Conservation (phyloP, 108 stramenopile species). For the Stephanodiscus triporus region DNA sequence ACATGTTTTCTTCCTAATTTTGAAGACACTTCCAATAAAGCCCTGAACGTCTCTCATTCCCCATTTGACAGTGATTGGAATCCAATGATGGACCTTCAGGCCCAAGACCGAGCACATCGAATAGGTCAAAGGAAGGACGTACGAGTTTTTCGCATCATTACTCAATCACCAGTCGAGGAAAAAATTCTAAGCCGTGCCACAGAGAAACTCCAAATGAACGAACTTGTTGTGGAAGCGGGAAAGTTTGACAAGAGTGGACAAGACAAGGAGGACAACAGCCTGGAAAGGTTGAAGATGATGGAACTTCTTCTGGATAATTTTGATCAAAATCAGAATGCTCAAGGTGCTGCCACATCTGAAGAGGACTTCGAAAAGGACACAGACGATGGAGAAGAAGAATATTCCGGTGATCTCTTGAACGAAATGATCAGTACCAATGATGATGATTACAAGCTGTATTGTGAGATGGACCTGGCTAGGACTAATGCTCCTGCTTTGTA, state of each 20-base stretch:
- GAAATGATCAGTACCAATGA: conserved; percentile 93
- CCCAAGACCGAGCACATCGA: conserved; percentile 97
- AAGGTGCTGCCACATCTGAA: conserved; percentile 52
- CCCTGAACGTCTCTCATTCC: background rate
- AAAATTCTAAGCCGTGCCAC: conserved; percentile 90
- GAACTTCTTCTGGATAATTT: conserved; percentile 85
- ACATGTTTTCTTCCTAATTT: background rate
- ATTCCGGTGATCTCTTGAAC: conserved; percentile 65
- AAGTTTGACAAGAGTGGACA: conserved; percentile 87
- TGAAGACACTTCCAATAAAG: background rate
- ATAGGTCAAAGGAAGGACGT: conserved; percentile 93
- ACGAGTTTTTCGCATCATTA: conserved; percentile 91
- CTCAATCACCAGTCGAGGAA: conserved; percentile 93
- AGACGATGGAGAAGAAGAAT: conserved; percentile 64
- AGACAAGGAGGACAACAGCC: conserved; percentile 76
- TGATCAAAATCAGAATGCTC: conserved; percentile 59
- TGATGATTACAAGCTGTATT: conserved; percentile 87
- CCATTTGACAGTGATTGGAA: conserved; percentile 93
- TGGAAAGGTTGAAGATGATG: conserved; percentile 86
- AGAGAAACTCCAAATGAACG: conserved; percentile 93
- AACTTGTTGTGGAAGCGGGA: conserved; percentile 94
- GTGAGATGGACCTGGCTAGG: conserved; percentile 66
- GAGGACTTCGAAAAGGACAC: conserved; percentile 61
- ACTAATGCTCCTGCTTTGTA: conserved; percentile 54
- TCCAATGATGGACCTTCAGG: conserved; percentile 97